Conservation (phyloP, 768 basidiomycete genomes). For the Mycena maculata region DNA sequence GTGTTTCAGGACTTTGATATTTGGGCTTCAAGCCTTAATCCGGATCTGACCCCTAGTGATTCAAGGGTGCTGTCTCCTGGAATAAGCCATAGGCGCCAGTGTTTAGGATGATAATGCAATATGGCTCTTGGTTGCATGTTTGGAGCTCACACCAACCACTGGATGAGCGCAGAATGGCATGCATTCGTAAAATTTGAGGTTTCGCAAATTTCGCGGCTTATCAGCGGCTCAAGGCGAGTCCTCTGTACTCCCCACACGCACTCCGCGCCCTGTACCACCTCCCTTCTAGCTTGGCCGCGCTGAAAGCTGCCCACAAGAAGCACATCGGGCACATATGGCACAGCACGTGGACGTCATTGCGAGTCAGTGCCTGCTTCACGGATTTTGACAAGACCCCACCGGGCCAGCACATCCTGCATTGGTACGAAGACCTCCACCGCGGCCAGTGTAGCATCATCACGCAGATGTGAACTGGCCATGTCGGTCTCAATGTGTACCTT, state of each 20-base stretch:
- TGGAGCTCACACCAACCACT: too few species aligned
- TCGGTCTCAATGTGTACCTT: constrained; percentile 43
- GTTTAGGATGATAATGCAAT: too few species aligned
- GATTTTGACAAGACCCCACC: constrained; percentile 9
- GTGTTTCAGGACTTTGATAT: too few species aligned
- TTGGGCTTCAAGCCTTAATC: too few species aligned
- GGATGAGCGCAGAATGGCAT: too few species aligned
- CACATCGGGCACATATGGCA: neutral
- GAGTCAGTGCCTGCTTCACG: neutral
- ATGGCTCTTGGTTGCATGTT: too few species aligned
- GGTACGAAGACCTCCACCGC: constrained; percentile 20
- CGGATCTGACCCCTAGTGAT: too few species aligned
- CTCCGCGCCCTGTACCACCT: neutral
- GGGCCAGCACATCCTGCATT: neutral
- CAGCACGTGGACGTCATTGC: neutral
- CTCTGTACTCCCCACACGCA: neutral
- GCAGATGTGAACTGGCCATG: constrained; percentile 46
- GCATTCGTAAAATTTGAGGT: too few species aligned
- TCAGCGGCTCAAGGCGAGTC: constrained; percentile 7
- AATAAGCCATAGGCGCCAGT: too few species aligned
- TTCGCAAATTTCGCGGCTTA: too few species aligned
- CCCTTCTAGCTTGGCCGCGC: constrained; percentile 1
- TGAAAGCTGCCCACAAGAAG: constrained; percentile 11
- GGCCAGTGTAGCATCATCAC: constrained; percentile 38
- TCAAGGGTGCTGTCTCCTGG: too few species aligned